Conservation (phyloP, 306 rosid genomes). For the Dryas drummondii region DNA sequence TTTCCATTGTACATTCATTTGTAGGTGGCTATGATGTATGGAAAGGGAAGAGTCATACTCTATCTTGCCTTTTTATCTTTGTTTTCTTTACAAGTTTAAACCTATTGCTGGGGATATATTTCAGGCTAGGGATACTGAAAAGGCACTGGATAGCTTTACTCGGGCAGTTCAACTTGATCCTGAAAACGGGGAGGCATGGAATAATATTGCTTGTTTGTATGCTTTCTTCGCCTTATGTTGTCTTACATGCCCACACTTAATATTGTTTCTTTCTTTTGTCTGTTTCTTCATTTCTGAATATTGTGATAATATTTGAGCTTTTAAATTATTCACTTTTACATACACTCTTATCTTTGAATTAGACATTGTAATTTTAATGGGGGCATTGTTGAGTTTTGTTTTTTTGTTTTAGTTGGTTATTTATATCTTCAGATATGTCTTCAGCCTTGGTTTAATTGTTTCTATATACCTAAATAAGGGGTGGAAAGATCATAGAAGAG, state of each 20-base stretch:
- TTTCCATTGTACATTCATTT: neutral
- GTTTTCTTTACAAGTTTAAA: conserved; percentile 12
- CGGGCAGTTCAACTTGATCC: conserved; percentile 98
- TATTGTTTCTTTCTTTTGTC: neutral
- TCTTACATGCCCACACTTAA: neutral
- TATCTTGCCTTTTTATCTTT: conserved; percentile 10
- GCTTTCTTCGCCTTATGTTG: conserved; percentile 29
- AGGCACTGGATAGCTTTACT: conserved; percentile 94
- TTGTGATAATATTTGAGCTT: neutral
- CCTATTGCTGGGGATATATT: conserved; percentile 29
- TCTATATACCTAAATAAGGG: no score
- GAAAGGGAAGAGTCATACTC: conserved; percentile 6
- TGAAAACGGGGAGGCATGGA: conserved; percentile 99
- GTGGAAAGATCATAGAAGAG: no score
- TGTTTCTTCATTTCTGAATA: neutral
- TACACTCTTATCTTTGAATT: neutral
- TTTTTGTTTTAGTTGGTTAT: no score
- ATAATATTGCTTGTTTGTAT: conserved; percentile 96
- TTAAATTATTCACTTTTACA: neutral
- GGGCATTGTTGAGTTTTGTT: no score
- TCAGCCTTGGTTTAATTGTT: no score
- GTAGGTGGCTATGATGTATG: neutral
- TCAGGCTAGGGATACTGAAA: conserved; percentile 88
- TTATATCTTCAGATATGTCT: no score
- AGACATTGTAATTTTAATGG: neutral